A percentile compares a stretch with the other conserved stretches of the same genome.
Conservation (phyloP, 306 rosid species). For the Begonia fuchsioides region DNA sequence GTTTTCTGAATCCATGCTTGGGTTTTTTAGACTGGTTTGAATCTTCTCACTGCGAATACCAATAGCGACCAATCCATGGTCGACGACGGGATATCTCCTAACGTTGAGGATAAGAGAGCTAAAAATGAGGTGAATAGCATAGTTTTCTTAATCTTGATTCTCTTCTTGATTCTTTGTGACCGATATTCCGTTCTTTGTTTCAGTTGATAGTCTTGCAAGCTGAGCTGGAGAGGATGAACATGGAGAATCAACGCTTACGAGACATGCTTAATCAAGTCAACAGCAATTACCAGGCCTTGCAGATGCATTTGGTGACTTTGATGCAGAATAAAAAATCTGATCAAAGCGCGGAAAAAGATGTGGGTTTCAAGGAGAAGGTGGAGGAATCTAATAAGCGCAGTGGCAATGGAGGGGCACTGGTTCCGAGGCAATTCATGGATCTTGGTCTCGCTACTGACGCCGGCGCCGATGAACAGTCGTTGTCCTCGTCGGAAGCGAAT, state of each 20-base stretch:
- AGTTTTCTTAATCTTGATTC: neutral
- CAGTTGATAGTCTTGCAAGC: conserved; percentile 43
- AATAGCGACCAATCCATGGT: conserved; percentile 46
- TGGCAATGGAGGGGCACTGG: conserved; percentile 10
- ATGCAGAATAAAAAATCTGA: conserved; percentile 26
- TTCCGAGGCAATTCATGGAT: conserved; percentile 54
- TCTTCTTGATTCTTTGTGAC: conserved; percentile 2
- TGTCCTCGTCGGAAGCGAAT: conserved; percentile 32
- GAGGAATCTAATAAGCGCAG: neutral
- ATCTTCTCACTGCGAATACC: conserved; percentile 51
- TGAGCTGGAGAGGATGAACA: conserved; percentile 31
- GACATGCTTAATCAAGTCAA: conserved; percentile 25
- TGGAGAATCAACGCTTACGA: conserved; percentile 47
- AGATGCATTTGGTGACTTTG: conserved; percentile 20
- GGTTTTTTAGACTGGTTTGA: conserved; percentile 44
- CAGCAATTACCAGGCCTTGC: conserved; percentile 27
- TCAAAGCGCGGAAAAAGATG: neutral
- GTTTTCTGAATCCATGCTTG: neutral
- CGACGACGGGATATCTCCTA: conserved; percentile 34
- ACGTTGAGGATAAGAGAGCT: conserved; percentile 22
- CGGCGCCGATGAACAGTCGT: conserved; percentile 22
- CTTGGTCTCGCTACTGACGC: conserved; percentile 39
- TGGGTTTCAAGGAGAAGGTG: neutral
- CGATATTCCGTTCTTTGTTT: neutral
- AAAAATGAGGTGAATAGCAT: conserved; percentile 33